Conservation (phyloP, 1,284 basidiomycete species). For the Moniliophthora roreri region DNA sequence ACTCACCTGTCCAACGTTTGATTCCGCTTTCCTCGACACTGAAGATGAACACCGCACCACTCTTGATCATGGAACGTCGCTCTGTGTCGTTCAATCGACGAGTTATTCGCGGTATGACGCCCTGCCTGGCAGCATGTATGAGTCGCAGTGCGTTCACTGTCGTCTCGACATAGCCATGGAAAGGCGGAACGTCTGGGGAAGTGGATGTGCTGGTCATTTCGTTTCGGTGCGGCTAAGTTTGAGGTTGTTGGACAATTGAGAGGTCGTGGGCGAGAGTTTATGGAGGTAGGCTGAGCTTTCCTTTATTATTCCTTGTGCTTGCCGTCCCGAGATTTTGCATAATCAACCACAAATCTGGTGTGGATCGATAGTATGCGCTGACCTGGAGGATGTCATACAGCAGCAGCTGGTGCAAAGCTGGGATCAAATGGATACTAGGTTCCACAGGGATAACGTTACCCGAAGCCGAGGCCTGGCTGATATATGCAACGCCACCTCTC, state of each 20-base stretch:
- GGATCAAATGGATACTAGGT: constrained; percentile 35
- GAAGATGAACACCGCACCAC: constrained; percentile 83
- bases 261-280: constrained; percentile 38
- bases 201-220: constrained; percentile 41
- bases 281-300: constrained; percentile 34
- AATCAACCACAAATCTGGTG: constrained; percentile 33
- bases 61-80: constrained; percentile 68
- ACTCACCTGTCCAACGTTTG: constrained; percentile 74
- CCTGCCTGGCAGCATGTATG: constrained; percentile 75
- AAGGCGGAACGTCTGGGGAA: constrained; percentile 51
- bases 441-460: constrained; percentile 38
- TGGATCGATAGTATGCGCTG: constrained; percentile 34
- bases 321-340: constrained; percentile 28
- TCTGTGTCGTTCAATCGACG: constrained; percentile 78
- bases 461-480: constrained; percentile 35
- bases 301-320: constrained; percentile 39
- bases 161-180: constrained; percentile 72
- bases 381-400: constrained; percentile 29
- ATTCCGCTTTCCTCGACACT: constrained; percentile 82
- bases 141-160: constrained; percentile 78
- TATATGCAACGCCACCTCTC: constrained; percentile 20
- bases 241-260: constrained; percentile 53
- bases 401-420: constrained; percentile 16
- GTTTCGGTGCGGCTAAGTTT: constrained; percentile 36
- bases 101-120: constrained; percentile 73